Conservation (phyloP, 2,329 filamentous ascomycete genomes). For the Thelonectria discophora region DNA sequence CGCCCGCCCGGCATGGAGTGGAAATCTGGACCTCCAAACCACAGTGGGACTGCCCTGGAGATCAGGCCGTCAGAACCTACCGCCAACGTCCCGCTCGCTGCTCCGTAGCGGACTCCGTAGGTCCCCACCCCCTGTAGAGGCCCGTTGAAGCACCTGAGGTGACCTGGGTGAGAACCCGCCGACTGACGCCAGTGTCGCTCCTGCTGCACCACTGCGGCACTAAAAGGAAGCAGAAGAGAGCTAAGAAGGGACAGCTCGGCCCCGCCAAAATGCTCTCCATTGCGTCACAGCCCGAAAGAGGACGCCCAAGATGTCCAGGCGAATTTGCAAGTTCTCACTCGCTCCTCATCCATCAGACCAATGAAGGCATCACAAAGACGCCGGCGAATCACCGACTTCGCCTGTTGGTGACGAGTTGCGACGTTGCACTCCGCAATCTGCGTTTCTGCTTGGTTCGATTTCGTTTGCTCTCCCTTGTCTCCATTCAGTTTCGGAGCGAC, state of each 20-base stretch:
- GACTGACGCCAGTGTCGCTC: too few species aligned
- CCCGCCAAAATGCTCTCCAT: conserved; percentile 15
- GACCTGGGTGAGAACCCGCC: conserved; percentile 4
- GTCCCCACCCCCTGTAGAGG: not conserved
- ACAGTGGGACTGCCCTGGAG: conserved; percentile 16
- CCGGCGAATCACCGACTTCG: not conserved
- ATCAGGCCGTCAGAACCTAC: conserved; percentile 17
- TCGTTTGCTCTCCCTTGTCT: conserved; percentile 1
- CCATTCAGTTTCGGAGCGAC: not conserved
- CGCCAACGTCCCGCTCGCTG: conserved; percentile 5
- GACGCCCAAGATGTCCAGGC: too few species aligned
- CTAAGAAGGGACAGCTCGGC: conserved; percentile 2
- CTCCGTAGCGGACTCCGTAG: not conserved
- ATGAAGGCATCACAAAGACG: not conserved
- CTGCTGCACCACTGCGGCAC: conserved; percentile 1
- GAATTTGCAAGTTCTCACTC: not conserved
- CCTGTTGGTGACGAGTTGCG: not conserved
- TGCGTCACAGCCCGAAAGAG: conserved; percentile 14
- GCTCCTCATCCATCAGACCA: too few species aligned
- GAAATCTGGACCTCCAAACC: not conserved
- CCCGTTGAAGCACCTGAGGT: conserved; percentile 2
- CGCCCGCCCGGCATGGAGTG: not conserved
- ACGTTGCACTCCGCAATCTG: not conserved
- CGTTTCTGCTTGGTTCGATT: not conserved
- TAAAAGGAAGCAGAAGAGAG: conserved; percentile 7